Conservation (phyloP, 1,139 yeast species). For the Scheffersomyces parashehatae region DNA sequence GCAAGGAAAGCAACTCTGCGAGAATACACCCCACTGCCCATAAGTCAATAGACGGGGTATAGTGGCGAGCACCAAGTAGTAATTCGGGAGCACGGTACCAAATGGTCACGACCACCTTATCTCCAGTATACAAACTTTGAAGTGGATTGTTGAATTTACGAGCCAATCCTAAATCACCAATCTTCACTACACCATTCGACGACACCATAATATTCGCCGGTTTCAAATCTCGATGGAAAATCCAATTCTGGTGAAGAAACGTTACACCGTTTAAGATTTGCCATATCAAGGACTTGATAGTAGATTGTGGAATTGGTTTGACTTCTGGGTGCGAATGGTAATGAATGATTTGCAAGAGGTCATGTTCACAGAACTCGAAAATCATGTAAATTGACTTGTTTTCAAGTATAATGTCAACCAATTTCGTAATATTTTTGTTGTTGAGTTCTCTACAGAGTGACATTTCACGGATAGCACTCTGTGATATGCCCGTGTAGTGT, state of each 20-base stretch:
- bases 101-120: constrained; percentile 95
- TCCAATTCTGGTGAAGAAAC: constrained; percentile 93
- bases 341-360: constrained; percentile 87
- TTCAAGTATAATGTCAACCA: constrained; percentile 85
- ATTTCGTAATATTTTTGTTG: constrained; percentile 75
- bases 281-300: constrained; percentile 83
- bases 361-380: constrained; percentile 95
- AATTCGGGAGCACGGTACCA: constrained; percentile 98
- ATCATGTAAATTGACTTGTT: constrained; percentile 92
- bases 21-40: constrained; percentile 98
- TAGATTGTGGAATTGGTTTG: constrained; percentile 72
- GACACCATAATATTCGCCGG: constrained; percentile 99
- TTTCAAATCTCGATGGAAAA: constrained; percentile 89
- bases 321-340: constrained; percentile 89
- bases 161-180: constrained; percentile 95
- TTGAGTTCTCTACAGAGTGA: constrained; percentile 86
- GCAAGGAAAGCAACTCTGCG: constrained; percentile 82
- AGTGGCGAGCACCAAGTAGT: constrained; percentile 86
- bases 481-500: constrained; percentile 94
- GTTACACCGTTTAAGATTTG: constrained; percentile 91
- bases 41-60: constrained; percentile 90
- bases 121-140: constrained; percentile 89
- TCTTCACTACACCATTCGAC: constrained; percentile 82
- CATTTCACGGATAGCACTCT: constrained; percentile 95
- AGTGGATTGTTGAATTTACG: constrained; percentile 85